These are phyloP conservation scores for Citrus glauca DNA, from an alignment of 345 rosid species.

Conservation along the genomic window DNA sequence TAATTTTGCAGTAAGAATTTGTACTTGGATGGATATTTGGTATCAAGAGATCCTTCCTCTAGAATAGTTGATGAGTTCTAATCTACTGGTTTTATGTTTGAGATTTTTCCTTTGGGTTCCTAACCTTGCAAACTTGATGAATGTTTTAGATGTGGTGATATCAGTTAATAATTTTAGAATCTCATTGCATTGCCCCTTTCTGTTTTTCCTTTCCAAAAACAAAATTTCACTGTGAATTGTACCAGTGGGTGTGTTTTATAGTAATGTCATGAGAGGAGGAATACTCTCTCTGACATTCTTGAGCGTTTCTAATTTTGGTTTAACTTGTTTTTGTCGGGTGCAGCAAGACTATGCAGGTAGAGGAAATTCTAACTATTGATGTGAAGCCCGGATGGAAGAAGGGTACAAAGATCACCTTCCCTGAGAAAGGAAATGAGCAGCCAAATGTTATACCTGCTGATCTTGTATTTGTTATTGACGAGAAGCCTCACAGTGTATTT, in stretches of 20 bases:
- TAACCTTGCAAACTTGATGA: background rate
- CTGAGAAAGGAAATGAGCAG: conserved; percentile 46
- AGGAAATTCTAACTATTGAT: conserved; percentile 43
- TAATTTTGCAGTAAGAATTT: background rate
- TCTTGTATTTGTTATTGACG: conserved; percentile 52
- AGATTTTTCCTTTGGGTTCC: background rate
- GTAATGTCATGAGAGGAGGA: background rate
- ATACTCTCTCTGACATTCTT: background rate
- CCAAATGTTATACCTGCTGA: conserved; percentile 43
- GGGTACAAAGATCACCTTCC: conserved; percentile 54
- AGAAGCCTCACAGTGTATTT: conserved; percentile 56
- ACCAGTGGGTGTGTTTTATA: too few relatives aligned
- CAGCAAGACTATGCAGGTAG: conserved; percentile 33
- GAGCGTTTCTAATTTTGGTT: background rate
- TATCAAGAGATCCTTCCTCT: background rate
- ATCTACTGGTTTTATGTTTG: background rate
- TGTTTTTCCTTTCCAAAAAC: too few relatives aligned
- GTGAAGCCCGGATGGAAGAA: conserved; percentile 58
- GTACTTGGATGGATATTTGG: background rate
- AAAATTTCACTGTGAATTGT: too few relatives aligned
- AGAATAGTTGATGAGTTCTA: background rate
- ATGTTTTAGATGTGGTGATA: background rate
- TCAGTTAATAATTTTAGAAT: background rate
- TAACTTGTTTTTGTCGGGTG: conserved; percentile 4
- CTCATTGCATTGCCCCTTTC: background rate